phyloP scores from a whole-genome alignment of 75 land plant genomes.

The Sequoia sempervirens region DNA sequence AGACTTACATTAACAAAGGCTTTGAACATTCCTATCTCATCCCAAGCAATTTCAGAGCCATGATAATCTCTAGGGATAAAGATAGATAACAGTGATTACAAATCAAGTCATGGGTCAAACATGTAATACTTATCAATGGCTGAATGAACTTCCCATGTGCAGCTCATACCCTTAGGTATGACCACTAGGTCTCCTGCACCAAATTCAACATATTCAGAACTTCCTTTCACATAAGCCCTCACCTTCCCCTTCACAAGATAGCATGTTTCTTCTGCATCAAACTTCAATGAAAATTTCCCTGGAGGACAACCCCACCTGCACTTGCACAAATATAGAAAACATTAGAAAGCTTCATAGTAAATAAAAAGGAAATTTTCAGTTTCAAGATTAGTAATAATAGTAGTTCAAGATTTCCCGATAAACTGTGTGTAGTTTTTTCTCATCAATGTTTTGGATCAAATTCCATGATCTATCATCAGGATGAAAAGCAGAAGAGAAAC shows the following conservation, averaged over 20 bases:
- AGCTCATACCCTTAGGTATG: slow-evolving; percentile 48
- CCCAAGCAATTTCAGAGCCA: no score
- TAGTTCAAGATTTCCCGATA: neutral
- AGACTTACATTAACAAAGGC: no score
- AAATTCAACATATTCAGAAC: slow-evolving; percentile 37
- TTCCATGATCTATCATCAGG: no score
- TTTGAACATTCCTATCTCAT: no score
- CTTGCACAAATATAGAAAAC: neutral
- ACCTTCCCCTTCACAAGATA: slow-evolving; percentile 41
- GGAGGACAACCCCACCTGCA: slow-evolving; percentile 56
- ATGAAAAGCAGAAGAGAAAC: no score
- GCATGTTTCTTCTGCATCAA: slow-evolving; percentile 41
- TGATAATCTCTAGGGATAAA: no score
- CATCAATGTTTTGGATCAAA: no score
- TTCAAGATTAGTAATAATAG: neutral
- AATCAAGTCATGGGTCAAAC: slow-evolving; percentile 21
- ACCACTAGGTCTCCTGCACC: slow-evolving; percentile 44
- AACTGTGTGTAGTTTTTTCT: no score
- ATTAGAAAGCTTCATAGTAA: neutral
- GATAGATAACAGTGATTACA: no score
- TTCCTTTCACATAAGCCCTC: slow-evolving; percentile 32
- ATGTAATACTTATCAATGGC: slow-evolving; percentile 60
- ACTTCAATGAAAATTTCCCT: slow-evolving; percentile 41
- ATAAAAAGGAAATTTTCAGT: no score
- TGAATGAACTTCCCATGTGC: slow-evolving; percentile 50